phyloP scores from a whole-genome alignment of 768 basidiomycete genomes.

The Trichaptum fuscoviolaceum region DNA sequence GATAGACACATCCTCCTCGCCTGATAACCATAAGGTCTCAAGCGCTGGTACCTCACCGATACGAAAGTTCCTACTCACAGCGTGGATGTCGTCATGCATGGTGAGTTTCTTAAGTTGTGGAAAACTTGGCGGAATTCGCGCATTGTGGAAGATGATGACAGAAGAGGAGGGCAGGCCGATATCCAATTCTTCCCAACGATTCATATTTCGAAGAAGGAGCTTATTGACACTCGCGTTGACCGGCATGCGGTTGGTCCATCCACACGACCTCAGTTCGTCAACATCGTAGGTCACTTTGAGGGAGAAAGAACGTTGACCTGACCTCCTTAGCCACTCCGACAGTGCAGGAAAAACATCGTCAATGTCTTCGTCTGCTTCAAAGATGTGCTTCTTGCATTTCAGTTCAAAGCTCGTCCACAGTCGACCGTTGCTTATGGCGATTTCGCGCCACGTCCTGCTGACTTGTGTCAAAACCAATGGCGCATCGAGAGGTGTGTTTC shows the following conservation, averaged over 20 bases:
- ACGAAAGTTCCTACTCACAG: too few relatives aligned
- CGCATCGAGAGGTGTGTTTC: neutral
- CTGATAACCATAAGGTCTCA: neutral
- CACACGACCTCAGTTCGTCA: too few relatives aligned
- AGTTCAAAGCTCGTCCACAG: neutral
- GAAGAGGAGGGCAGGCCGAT: neutral
- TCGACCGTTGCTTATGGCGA: neutral
- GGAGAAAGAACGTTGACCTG: neutral
- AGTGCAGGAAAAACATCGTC: neutral
- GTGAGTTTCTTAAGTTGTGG: neutral
- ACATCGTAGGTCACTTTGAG: neutral
- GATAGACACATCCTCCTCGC: neutral
- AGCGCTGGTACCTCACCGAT: neutral
- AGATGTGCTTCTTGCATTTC: too few relatives aligned
- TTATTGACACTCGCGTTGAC: neutral
- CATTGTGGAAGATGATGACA: too few relatives aligned
- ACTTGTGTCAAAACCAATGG: neutral
- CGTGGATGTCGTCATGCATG: neutral
- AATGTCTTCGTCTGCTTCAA: too few relatives aligned
- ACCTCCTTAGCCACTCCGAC: neutral
- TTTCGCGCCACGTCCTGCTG: neutral
- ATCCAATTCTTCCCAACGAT: neutral
- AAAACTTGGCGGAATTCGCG: neutral
- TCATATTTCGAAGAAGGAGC: neutral
- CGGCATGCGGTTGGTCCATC: too few relatives aligned